Base-by-base conservation (phyloP, 139 green algal genomes). In the Coccomyxa sp. region DNA sequence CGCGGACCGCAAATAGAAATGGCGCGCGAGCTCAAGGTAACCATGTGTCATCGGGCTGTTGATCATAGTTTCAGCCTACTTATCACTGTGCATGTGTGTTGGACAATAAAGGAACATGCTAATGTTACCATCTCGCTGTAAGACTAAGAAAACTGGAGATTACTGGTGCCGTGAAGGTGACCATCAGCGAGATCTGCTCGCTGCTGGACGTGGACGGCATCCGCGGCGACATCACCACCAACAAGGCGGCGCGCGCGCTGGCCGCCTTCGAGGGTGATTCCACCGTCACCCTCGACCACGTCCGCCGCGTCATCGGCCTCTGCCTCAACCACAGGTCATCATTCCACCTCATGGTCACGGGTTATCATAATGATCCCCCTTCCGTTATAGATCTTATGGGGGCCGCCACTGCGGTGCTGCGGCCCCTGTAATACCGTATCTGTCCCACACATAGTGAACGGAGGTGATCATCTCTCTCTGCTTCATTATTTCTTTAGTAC, bases 141-240 rank as follows among this genome's bases (percentile, higher is more conserved):
- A 16, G 60, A 68, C 14, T 14, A 68, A 79, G 14, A 28, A 27
- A 81, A 60, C 87, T 95, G 21, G 77, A 85, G 67, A 85, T 93
- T 18, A 67, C 87, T 13, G 23, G 51, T 11, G 83, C 92, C 10
- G 84, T 93, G 58, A 89, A 93, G 89, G 81, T 98, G 13, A 90
- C 94, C 51, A 97, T 98, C 88, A 94, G 87, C 77, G 87, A 88
- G 87, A 89, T 98, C 45, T 98, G 96, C 92, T 95, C 92, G 67
- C 85, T 91, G 66, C 87, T 98, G 30, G 88, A 98, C 77, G 92
- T 98, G 58, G 96, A 98, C 82, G 96, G 96, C 60, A 92, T 98
- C 60, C 94, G 96, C 32, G 96, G 96, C 10, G 96, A 98, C 90
- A 95, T 98, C 60, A 92, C 96, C 13, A 88, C 88, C 76, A 98